phyloP scores from a whole-genome alignment of 2,329 filamentous ascomycete genomes.

The Dactylellina cionopaga region DNA sequence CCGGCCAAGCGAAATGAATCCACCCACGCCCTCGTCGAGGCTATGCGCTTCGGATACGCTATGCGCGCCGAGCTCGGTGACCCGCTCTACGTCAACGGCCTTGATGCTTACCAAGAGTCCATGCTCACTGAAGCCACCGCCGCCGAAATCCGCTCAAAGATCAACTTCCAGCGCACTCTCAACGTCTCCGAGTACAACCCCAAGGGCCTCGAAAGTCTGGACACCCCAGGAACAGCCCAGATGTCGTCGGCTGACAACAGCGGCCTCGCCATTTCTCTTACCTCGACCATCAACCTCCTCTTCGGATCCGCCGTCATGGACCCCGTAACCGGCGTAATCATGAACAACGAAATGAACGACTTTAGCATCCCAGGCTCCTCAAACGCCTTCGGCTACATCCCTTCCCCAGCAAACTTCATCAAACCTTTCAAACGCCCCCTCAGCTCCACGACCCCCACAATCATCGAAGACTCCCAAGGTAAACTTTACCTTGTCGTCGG shows the following conservation, averaged over 20 bases:
- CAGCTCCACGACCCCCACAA: conserved; percentile 72
- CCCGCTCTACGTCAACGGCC: conserved; percentile 74
- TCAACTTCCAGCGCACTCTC: conserved; percentile 76
- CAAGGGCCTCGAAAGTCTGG: conserved; percentile 70
- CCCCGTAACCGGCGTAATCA: conserved; percentile 75
- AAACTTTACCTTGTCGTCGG: conserved; percentile 71
- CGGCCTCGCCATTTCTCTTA: conserved; percentile 72
- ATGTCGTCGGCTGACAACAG: conserved; percentile 68
- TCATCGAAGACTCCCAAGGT: conserved; percentile 70
- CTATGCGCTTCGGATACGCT: conserved; percentile 88
- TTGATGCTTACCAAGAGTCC: conserved; percentile 71
- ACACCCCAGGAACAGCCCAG: conserved; percentile 69
- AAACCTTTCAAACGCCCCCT: conserved; percentile 73
- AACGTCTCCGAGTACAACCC: conserved; percentile 80
- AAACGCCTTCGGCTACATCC: conserved; percentile 75
- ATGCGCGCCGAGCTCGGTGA: conserved; percentile 82
- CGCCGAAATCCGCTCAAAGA: conserved; percentile 70
- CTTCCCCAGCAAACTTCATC: conserved; percentile 73
- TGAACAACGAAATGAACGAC: conserved; percentile 73
- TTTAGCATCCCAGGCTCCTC: conserved; percentile 72
- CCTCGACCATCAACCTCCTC: conserved; percentile 74
- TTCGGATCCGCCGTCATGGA: conserved; percentile 73
- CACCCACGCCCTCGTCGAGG: conserved; percentile 84
- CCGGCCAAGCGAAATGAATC: conserved; percentile 71
- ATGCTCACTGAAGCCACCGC: conserved; percentile 74